A percentile compares a stretch with the other conserved stretches of the same genome.
These are phyloP conservation scores for Termitomyces sp. DNA, from an alignment of 768 basidiomycete genomes.

Conservation along the genomic window DNA sequence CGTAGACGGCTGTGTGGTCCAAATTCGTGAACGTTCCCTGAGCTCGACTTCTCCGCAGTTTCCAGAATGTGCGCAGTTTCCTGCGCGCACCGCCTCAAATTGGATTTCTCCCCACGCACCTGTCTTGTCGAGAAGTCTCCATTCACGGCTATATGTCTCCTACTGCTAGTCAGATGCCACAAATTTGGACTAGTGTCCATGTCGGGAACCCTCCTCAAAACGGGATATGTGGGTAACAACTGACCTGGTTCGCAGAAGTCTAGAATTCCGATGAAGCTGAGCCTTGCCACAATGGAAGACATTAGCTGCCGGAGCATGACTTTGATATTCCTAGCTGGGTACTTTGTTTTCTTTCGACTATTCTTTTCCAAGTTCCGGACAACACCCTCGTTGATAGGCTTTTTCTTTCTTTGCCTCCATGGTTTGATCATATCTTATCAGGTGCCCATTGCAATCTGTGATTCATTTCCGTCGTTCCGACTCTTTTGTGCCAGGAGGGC, in stretches of 20 bases:
- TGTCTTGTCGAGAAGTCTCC: not conserved
- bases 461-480: not conserved
- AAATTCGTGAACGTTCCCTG: not conserved
- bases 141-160: not conserved
- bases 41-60: not conserved
- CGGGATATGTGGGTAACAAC: not conserved
- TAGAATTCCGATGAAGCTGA: not conserved
- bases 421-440: not conserved
- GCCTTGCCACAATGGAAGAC: not conserved
- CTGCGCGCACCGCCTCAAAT: not conserved
- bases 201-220: not conserved
- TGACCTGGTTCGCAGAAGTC: constrained; percentile 11
- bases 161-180: not conserved
- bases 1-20: not conserved
- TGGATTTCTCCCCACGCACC: not conserved
- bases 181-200: not conserved
- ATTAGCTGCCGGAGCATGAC: not conserved
- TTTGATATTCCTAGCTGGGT: not conserved
- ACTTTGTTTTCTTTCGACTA: constrained; percentile 2
- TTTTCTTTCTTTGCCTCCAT: not conserved
- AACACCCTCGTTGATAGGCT: not conserved
- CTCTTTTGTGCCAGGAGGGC: not conserved
- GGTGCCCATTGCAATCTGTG: not conserved
- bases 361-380: not conserved
- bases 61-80: not conserved